Base-by-base conservation (phyloP, 768 basidiomycete genomes). In the Calocybe cyanea region DNA sequence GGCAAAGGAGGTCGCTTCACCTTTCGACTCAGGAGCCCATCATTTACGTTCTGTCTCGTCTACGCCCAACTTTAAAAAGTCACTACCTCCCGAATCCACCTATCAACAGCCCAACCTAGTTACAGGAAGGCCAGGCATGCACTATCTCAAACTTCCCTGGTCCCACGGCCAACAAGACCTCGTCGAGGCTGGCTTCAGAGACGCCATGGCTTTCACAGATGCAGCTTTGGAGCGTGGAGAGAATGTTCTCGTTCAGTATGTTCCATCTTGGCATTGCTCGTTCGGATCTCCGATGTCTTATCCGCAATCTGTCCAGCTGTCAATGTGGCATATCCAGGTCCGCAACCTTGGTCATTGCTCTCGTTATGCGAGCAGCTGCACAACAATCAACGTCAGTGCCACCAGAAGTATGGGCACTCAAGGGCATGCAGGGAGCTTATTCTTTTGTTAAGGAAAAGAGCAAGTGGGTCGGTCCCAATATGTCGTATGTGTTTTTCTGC, bases 291-390 rank as follows among this genome's bases (percentile, higher is more conserved):
- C 47, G 35, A 41, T 47, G 57, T 59, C 35, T 56, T 41, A 50
- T 33, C 23, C 39, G 46, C 58, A 46, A 56, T 49, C 55, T 48
- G 41, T 51, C 13, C n/a, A 92, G 90, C 62, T 95, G 92, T 64
- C 92, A 95, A 68, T 92, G 92, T 64, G 92, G 92, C 55, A 86
- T 95, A 25, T 93, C 92, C 17, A 79, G 92, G 52, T 92, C 88
- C 7, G 92, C 92, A 14, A 94, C 92, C 1, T 68, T 94, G 61
- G 80, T 87, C 39, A 94, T 95, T 50, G 92, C 92, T 30, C 76
- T 93, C 46, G 89, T 93, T 52, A 95, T 95, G 92, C 81, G 90
- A 41, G 88, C 91, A n/a, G 89, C 92, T 21, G 81, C 84, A 38
- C 72, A 78, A 36, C 75, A 73, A 50, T 79, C 78, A 10, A 70